phyloP scores from a whole-genome alignment of 495 filamentous ascomycete genomes.

The Daldinia decipiens region DNA sequence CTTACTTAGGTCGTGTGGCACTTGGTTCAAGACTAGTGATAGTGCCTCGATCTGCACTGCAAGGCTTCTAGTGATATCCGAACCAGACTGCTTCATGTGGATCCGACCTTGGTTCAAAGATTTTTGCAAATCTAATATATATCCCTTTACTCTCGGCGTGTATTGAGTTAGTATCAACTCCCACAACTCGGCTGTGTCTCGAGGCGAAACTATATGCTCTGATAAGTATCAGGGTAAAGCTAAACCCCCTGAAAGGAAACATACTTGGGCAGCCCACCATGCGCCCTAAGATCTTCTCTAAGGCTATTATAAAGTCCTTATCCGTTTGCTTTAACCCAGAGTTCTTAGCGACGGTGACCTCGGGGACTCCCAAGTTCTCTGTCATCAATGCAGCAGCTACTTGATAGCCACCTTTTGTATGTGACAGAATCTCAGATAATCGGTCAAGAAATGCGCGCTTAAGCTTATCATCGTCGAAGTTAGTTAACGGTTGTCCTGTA shows the following conservation, averaged over 20 bases:
- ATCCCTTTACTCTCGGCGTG: background rate
- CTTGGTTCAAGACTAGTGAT: background rate
- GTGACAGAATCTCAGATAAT: slow-evolving; percentile 3
- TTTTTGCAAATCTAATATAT: background rate
- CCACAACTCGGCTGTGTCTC: background rate
- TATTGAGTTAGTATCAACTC: background rate
- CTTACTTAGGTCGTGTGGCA: no score
- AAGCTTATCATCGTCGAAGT: slow-evolving; percentile 1
- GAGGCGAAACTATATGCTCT: background rate
- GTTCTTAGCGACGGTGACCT: slow-evolving; percentile 2
- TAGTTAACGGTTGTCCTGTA: background rate
- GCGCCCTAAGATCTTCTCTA: background rate
- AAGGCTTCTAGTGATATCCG: background rate
- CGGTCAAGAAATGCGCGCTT: slow-evolving; percentile 10
- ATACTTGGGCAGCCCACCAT: background rate
- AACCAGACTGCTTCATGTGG: background rate
- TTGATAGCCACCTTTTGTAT: background rate
- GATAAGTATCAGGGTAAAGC: background rate
- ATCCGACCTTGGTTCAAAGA: background rate
- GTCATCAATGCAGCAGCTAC: slow-evolving; percentile 8
- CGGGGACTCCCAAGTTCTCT: background rate
- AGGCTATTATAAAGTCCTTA: background rate
- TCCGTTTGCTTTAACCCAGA: slow-evolving; percentile 7
- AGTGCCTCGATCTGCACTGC: background rate
- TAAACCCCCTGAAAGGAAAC: background rate